These are phyloP conservation scores for Cryptococcus jaspeensis DNA, from an alignment of 1,284 basidiomycete species.

Conservation along the genomic window DNA sequence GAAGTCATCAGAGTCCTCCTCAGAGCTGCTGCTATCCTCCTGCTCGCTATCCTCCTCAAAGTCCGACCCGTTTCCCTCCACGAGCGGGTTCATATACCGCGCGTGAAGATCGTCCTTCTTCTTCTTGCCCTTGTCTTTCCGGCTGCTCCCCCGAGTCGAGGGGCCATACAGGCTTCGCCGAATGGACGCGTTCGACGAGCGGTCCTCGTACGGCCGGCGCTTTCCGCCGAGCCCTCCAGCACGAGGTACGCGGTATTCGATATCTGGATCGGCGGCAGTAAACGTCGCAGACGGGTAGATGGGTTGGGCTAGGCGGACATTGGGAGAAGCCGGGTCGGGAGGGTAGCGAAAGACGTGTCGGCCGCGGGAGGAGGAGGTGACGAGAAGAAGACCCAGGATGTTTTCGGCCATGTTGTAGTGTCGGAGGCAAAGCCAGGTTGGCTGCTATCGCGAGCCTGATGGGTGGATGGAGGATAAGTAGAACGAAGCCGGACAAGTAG, in stretches of 20 bases:
- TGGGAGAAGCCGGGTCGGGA: slow-evolving; percentile 44
- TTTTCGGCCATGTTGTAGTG: slow-evolving; percentile 39
- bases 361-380: slow-evolving; percentile 41
- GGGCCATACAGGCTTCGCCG: neutral
- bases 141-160: neutral
- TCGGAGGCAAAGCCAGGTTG: no score
- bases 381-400: slow-evolving; percentile 47
- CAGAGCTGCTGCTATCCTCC: neutral
- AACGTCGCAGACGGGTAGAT: slow-evolving; percentile 43
- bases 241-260: slow-evolving; percentile 22
- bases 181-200: slow-evolving; percentile 4
- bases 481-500: no score
- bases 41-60: slow-evolving; percentile 6
- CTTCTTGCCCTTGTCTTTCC: neutral
- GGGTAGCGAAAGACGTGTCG: slow-evolving; percentile 46
- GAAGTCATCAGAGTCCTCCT: slow-evolving; percentile 11
- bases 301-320: slow-evolving; percentile 42
- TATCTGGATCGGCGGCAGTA: slow-evolving; percentile 39
- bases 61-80: neutral
- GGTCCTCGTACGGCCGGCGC: neutral
- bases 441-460: no score
- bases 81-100: slow-evolving; percentile 3
- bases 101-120: slow-evolving; percentile 4
- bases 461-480: neutral
- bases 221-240: neutral